phyloP scores from a whole-genome alignment of 306 rosid species.

The Nissolia schottii region DNA sequence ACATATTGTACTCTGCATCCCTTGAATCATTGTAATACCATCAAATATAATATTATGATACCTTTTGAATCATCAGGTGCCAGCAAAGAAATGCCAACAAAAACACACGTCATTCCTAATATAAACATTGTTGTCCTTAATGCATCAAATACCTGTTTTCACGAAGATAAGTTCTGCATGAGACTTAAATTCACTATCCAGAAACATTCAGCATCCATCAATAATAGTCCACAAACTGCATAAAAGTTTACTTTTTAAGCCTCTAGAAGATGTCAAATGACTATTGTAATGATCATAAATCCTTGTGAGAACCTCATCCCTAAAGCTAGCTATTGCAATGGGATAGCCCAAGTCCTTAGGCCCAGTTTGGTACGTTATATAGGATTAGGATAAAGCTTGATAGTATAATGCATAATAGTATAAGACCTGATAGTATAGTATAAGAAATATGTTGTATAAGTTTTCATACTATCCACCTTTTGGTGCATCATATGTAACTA shows the following conservation, averaged over 20 bases:
- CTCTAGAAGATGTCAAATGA: neutral
- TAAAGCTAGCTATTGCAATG: too few relatives aligned
- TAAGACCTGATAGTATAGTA: too few relatives aligned
- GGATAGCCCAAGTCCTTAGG: too few relatives aligned
- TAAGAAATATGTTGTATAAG: too few relatives aligned
- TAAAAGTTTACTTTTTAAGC: neutral
- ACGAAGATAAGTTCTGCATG: conserved; percentile 27
- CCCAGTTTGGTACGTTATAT: too few relatives aligned
- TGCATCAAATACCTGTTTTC: conserved; percentile 79
- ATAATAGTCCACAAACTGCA: neutral
- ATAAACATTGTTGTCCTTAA: conserved; percentile 93
- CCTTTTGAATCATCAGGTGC: conserved; percentile 98
- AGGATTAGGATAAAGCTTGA: too few relatives aligned
- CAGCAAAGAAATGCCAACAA: conserved; percentile 85
- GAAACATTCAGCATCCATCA: conserved; percentile 5
- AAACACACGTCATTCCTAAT: conserved; percentile 85
- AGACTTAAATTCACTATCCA: conserved; percentile 9
- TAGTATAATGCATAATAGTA: too few relatives aligned
- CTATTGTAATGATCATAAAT: too few relatives aligned
- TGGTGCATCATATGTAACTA: too few relatives aligned
- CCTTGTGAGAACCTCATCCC: too few relatives aligned
- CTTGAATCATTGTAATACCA: conserved; percentile 2
- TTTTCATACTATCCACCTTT: too few relatives aligned
- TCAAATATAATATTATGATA: conserved; percentile 27
- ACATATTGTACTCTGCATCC: conserved; percentile 9